Conservation (phyloP, 148 eudicot genomes). For the Camellia lanceoleosa region DNA sequence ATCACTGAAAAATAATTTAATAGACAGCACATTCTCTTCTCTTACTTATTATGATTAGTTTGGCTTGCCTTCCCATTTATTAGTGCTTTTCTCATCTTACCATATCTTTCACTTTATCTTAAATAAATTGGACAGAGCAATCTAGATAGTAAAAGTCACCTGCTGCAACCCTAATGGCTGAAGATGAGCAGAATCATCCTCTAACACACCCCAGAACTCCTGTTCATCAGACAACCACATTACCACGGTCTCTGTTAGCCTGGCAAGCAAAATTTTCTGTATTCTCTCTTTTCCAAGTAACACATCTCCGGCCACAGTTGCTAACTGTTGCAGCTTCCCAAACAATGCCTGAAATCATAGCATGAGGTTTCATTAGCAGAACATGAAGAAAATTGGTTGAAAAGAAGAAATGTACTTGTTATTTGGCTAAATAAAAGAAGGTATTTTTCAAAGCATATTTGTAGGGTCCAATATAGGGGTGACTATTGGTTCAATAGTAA, state of each 20-base stretch:
- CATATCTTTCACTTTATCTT: not conserved
- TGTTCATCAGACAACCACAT: conserved; percentile 85
- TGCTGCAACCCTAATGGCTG: conserved; percentile 81
- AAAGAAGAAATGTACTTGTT: not conserved
- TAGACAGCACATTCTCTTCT: not conserved
- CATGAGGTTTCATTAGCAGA: not conserved
- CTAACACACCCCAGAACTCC: conserved; percentile 91
- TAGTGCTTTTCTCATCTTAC: not conserved
- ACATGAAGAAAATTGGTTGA: not conserved
- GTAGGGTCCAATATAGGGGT: not conserved
- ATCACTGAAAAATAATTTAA: not conserved
- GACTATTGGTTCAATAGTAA: too few relatives aligned
- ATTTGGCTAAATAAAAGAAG: not conserved
- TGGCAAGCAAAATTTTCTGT: conserved; percentile 83
- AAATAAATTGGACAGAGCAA: not conserved
- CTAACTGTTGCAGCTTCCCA: conserved; percentile 89
- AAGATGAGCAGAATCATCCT: conserved; percentile 66
- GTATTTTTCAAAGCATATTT: not conserved
- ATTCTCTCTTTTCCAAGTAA: conserved; percentile 84
- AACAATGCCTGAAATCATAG: conserved; percentile 66
- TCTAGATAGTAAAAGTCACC: conserved; percentile 36
- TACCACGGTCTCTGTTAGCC: conserved; percentile 86
- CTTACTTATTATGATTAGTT: not conserved
- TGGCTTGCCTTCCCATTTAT: too few relatives aligned
- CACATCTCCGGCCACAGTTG: conserved; percentile 91